These are phyloP conservation scores for Coniochaeta sp. DNA, from an alignment of 2,329 filamentous ascomycete species.

Conservation along the genomic window DNA sequence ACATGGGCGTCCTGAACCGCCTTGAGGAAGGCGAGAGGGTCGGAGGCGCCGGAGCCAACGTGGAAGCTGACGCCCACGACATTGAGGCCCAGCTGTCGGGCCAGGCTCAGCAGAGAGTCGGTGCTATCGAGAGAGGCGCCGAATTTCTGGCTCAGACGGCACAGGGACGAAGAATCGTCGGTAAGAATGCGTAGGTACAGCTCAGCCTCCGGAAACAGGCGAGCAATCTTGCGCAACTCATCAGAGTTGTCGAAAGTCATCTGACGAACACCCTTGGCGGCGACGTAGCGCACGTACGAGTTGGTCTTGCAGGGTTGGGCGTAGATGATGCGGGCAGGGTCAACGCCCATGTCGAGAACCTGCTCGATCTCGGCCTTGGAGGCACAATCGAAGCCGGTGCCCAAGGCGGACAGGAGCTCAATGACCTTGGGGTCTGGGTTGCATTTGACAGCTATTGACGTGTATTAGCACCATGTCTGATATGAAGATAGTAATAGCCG, in stretches of 20 bases:
- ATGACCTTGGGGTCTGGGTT: constrained; percentile 91
- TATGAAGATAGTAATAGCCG: neutral
- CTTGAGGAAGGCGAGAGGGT: constrained; percentile 84
- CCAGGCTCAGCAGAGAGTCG: constrained; percentile 67
- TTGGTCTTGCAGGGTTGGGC: constrained; percentile 99
- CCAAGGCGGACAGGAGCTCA: constrained; percentile 77
- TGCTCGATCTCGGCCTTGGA: constrained; percentile 97
- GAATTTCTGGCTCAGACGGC: constrained; percentile 95
- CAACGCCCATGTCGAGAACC: constrained; percentile 73
- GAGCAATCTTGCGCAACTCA: constrained; percentile 96
- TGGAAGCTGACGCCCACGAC: constrained; percentile 97
- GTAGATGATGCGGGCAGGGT: constrained; percentile 91
- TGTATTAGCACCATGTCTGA: constrained; percentile 4
- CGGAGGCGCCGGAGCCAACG: constrained; percentile 90
- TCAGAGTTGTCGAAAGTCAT: constrained; percentile 99
- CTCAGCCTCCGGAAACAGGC: constrained; percentile 81
- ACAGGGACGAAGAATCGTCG: constrained; percentile 90
- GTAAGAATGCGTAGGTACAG: constrained; percentile 92
- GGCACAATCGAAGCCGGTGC: constrained; percentile 95
- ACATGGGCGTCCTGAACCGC: constrained; percentile 81
- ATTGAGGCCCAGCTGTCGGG: constrained; percentile 75
- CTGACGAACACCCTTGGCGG: constrained; percentile 78
- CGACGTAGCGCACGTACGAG: constrained; percentile 90
- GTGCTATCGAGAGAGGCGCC: constrained; percentile 83
- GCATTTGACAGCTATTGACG: constrained; percentile 79